Base-by-base conservation (phyloP, 495 filamentous ascomycete species). In the Saxispiralis lemnorum region DNA sequence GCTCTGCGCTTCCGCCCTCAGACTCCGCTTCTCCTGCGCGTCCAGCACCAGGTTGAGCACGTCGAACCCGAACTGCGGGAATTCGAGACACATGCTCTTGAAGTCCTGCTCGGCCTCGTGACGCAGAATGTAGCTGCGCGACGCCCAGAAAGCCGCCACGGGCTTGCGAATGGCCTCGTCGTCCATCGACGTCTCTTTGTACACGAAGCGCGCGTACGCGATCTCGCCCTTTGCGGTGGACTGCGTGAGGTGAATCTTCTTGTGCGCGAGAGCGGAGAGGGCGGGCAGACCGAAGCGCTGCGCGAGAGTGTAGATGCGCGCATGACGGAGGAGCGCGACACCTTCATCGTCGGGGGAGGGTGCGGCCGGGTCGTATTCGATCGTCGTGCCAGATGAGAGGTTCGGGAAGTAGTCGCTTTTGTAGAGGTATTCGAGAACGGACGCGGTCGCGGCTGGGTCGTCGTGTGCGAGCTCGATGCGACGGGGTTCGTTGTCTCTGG, bases 341-440 rank as follows among this genome's bases (percentile, higher is more conserved):
- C 83, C 86, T 30, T 68, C 73, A 41, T 79, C 64, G 61, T 93
- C 84, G 16, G 78, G 65, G 5, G 57, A 56, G 2, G 74, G 75
- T 17, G 69, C 55, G 30, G 67, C 59, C 1, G 77, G 66, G 51
- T 79, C 74, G 35, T 58, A 57, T 51, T 81, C 73, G 1, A 82
- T 63, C 30, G 63, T 47, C 16, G 63, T 65, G 14, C 5, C 56
- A 47, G 41, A 70, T 61, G 35, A 70, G n/a, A 54, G 46, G 31
- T 36, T 65, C 2, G 83, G 79, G 58, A 83, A 84, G 68, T 94
- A 94, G 58, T 96, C 83, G 59, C 73, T 74, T 1, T 83, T 93
- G 63, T 96, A 96, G 24, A 92, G 74, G 62, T 79, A 96, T 64
- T 94, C 80, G 52, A 96, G 73, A 55, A 93, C 85, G 62, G 76